Conservation (phyloP, 441 rosid species). For the Metrosideros polymorpha region DNA sequence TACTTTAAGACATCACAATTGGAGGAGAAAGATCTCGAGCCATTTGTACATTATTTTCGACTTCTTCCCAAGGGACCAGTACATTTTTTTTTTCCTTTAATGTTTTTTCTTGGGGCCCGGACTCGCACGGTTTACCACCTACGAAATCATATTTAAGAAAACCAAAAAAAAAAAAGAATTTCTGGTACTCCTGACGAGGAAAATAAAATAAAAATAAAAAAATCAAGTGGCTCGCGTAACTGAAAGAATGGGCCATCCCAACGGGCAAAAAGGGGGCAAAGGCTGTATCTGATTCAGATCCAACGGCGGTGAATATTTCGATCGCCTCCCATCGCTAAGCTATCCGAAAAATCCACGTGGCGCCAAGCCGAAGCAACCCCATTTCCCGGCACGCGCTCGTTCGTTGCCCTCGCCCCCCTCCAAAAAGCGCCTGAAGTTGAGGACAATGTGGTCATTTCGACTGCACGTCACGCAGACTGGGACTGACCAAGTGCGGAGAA, state of each 20-base stretch:
- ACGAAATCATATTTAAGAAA: background rate
- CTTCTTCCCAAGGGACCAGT: background rate
- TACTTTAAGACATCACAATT: background rate
- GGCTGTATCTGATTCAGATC: background rate
- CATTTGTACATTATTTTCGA: background rate
- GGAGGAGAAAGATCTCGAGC: background rate
- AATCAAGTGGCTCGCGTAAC: background rate
- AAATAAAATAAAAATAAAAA: background rate
- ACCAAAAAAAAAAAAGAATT: background rate
- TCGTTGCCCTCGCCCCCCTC: background rate
- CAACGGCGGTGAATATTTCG: background rate
- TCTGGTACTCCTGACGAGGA: background rate
- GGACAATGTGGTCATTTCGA: conserved; percentile 25
- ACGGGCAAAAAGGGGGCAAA: background rate
- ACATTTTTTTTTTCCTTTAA: background rate
- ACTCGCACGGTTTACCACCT: background rate
- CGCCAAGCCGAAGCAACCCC: background rate
- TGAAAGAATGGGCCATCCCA: background rate
- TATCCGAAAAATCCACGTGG: background rate
- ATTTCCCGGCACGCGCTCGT: background rate
- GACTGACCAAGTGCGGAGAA: conserved; percentile 1
- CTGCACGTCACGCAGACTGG: background rate
- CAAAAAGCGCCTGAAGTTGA: background rate
- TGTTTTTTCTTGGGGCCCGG: background rate
- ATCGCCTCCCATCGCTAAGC: background rate